Base-by-base conservation (phyloP, 2,329 filamentous ascomycete genomes). In the Phyllosticta ampelicida region DNA sequence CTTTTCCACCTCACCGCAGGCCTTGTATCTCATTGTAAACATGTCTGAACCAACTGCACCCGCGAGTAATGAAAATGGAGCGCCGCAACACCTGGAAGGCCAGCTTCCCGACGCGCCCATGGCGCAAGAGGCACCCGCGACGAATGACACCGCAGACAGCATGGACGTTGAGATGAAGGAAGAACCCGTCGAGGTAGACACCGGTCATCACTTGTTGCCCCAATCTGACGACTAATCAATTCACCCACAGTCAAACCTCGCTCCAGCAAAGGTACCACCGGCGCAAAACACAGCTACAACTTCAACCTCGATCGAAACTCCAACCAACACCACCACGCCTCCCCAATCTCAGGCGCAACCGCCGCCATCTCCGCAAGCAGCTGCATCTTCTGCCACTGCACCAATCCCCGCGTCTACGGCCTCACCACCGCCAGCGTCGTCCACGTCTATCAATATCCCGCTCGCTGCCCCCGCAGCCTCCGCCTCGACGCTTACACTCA, bases 101-200 rank as follows among this genome's bases (percentile, higher is more conserved):
- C 19, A 54, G 18, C 52, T 36, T 18, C 26, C 52, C 20, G 57
- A 59, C n/a, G 53, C 57, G 48, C 57, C 50, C 54, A 59, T 30
- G 16, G 20, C 56, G 44, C 56, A 54, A 49, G 53, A 59, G 20
- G 49, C 48, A 29, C 44, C 57, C 9, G 30, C 48, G 11, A 48
- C 64, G n/a, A 71, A 70, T 50, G 67, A 66, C 53, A 61, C 61
- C 21, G 53, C 54, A 20, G 52, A 60, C 59, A 58, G 44, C 20
- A 54, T 54, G 23, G 70, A 72, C 55, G 60, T 69, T 5, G 68
- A 69, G 56, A 72, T 72, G 70, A 71, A 70, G 58, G 69, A 71
- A 54, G 68, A 70, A 55, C 48, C 61, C 11, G 61, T 60, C 56
- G 66, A 68, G 59, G 67, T 67, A 63, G 19, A 28, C n/a, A 30